phyloP scores from a whole-genome alignment of 2,329 filamentous ascomycete genomes.

The Botryosphaeria dothidea region DNA sequence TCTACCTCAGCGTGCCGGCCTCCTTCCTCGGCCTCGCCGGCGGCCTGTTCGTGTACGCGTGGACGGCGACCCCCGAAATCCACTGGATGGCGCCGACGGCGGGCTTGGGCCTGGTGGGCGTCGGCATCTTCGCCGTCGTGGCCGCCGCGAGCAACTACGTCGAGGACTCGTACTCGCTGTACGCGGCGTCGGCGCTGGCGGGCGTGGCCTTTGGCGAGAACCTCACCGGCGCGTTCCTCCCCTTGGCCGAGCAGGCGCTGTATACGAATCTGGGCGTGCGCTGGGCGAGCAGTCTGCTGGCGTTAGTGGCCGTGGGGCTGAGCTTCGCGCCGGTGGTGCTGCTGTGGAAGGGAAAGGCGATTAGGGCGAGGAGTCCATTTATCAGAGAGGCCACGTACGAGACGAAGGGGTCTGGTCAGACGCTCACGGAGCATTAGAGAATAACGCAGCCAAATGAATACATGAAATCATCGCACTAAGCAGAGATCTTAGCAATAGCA shows the following conservation, averaged over 20 bases:
- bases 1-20: constrained; percentile 46
- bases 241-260: constrained; percentile 49
- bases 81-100: constrained; percentile 34
- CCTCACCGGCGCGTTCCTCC: constrained; percentile 49
- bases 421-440: background rate
- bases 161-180: constrained; percentile 51
- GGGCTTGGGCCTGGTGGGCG: constrained; percentile 28
- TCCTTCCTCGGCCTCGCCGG: constrained; percentile 41
- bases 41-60: constrained; percentile 33
- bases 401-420: background rate
- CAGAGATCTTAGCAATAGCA: too few species aligned
- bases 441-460: background rate
- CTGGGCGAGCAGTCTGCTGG: constrained; percentile 52
- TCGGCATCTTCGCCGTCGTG: constrained; percentile 40
- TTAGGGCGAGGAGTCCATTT: constrained; percentile 41
- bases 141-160: constrained; percentile 53
- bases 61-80: constrained; percentile 21
- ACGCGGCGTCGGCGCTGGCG: constrained; percentile 52
- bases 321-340: constrained; percentile 49
- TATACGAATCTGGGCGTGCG: constrained; percentile 50
- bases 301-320: constrained; percentile 45
- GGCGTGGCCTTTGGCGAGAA: constrained; percentile 54
- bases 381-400: constrained; percentile 30
- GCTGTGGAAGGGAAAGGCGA: constrained; percentile 42
- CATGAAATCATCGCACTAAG: too few species aligned